Evolutionary conservation across 352 stramenopile genomes (phyloP), one percentile per base, ranked within the genome.

Genomic region (Lagenidium giganteum): DNA sequence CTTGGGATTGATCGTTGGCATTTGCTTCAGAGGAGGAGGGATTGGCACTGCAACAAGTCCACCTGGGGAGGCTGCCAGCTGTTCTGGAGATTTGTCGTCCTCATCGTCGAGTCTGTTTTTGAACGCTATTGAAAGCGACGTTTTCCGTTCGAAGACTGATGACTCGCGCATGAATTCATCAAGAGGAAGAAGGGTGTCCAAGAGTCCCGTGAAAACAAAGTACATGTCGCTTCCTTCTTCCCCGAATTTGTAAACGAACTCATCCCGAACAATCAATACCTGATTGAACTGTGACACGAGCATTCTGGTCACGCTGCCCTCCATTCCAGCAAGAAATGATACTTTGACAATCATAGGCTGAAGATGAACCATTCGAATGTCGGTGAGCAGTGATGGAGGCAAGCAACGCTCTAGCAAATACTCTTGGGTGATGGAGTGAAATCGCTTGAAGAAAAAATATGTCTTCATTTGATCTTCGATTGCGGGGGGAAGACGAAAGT

Each of bases 151-250:
- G 8, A 81, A 25, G 8, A 66, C 18, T 2, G 59, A 61, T 5
- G 53, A 38, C 1, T 56, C 56, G 11, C 56, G 52, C 13, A 58
- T 17, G 23, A 62, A 67, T 25, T 68, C 63, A 8, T 83, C 62
- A 0, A 43, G 61, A 5, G 68, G 66, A 3, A 83, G 31, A 18
- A 86, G 28, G 0, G 61, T 70, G 17, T 75, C 62, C 18, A 90
- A 36, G 4, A 75, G 22, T 8, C 77, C 74, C 13, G 72, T 71
- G 43, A 83, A 90, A 0, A 90, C 72, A 22, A 90, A 87, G 39
- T 67, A 87, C 74, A 90, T 90, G 33, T 87, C 74, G 17, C 57
- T 72, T 5, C 74, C 74, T 52, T 78, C 47, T 42, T 90, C 71
- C 5, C 65, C 66, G 17, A 70, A 78, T 24, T 61, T 71, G 58